Conservation (phyloP, 176 grass and related monocot genomes). For the Pharus latifolius region DNA sequence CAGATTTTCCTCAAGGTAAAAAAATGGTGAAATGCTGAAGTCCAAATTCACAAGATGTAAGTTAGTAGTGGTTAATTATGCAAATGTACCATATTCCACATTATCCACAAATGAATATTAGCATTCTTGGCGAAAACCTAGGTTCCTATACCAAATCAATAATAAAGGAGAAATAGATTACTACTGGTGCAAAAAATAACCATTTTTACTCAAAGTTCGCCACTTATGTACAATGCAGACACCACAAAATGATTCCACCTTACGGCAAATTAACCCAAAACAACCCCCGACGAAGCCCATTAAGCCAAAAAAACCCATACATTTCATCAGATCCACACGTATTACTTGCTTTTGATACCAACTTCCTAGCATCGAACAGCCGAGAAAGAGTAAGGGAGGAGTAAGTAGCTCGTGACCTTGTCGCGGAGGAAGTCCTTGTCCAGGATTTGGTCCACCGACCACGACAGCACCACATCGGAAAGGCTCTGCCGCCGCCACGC, state of each 20-base stretch:
- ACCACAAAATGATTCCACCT: neutral
- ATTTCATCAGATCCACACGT: conserved; percentile 14
- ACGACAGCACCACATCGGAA: conserved; percentile 48
- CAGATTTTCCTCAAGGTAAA: neutral
- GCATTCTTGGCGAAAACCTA: no score
- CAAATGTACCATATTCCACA: neutral
- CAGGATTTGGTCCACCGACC: conserved; percentile 56
- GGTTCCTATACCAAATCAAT: neutral
- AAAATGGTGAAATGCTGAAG: neutral
- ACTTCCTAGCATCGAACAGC: neutral
- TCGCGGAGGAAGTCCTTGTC: conserved; percentile 50
- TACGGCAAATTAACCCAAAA: neutral
- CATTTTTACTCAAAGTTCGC: neutral
- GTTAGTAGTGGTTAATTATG: neutral
- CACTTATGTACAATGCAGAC: neutral
- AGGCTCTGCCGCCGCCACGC: conserved; percentile 34
- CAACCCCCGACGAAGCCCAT: neutral
- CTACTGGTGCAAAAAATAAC: no score
- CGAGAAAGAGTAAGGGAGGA: neutral
- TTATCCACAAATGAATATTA: neutral
- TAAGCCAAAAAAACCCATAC: neutral
- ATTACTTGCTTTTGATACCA: neutral
- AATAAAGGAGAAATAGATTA: neutral
- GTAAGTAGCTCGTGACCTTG: conserved; percentile 30
- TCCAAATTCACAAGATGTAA: neutral